phyloP scores from a whole-genome alignment of 306 rosid genomes.

The Lagenaria siceraria region DNA sequence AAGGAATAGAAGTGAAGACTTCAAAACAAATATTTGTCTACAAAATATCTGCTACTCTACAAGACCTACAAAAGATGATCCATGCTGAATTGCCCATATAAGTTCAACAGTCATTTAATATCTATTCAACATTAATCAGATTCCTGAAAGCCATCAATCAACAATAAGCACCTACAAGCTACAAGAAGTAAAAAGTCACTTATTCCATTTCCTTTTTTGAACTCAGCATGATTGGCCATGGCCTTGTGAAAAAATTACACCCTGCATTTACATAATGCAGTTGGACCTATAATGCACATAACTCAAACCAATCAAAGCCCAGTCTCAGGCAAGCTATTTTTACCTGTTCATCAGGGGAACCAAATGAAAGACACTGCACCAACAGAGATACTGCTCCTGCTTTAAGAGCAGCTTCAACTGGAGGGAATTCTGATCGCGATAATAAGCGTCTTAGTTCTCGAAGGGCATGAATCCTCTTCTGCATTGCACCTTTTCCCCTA shows the following conservation, averaged over 20 bases:
- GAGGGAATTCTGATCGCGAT: slow-evolving; percentile 86
- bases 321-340: slow-evolving; percentile 3
- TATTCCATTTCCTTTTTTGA: background rate
- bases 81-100: background rate
- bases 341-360: slow-evolving; percentile 95
- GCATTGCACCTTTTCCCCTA: slow-evolving; percentile 86
- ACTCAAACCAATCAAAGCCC: background rate
- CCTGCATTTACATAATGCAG: background rate
- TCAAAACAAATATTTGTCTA: slow-evolving; percentile 8
- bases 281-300: background rate
- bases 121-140: background rate
- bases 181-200: background rate
- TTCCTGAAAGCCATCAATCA: background rate
- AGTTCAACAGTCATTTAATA: background rate
- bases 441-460: slow-evolving; percentile 71
- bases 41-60: background rate
- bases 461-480: slow-evolving; percentile 66
- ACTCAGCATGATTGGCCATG: background rate
- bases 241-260: background rate
- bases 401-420: slow-evolving; percentile 64
- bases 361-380: slow-evolving; percentile 87
- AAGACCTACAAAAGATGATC: background rate
- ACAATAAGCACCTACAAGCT: background rate
- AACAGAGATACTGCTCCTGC: slow-evolving; percentile 72
- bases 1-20: slow-evolving; percentile 16